Evolutionary conservation across 805 yeast species (phyloP).

Genomic region (Starmerella apis): DNA sequence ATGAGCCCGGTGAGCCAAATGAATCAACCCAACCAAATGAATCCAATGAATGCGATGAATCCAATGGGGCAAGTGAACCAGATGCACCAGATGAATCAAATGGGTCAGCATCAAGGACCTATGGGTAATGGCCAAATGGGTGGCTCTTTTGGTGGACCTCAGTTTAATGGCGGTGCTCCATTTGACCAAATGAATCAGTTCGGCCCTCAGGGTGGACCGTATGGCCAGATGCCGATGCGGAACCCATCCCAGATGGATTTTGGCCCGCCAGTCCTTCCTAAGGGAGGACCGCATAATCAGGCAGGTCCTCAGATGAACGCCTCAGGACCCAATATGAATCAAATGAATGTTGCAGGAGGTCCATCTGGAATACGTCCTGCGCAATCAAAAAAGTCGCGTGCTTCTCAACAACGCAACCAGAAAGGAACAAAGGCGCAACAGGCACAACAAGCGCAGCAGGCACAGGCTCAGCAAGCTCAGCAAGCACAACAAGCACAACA

Average conservation of each 20-base stretch:
- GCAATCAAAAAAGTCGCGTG: neutral
- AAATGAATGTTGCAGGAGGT: neutral
- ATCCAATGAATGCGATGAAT: neutral
- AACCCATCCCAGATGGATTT: constrained; percentile 1
- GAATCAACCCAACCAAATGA: neutral
- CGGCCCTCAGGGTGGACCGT: neutral
- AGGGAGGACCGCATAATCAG: neutral
- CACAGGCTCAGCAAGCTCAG: neutral
- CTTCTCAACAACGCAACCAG: neutral
- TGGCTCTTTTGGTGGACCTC: neutral
- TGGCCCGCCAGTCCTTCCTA: neutral
- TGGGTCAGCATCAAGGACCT: neutral
- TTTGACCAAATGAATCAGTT: constrained; percentile 3
- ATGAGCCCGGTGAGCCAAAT: neutral
- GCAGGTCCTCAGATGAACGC: neutral
- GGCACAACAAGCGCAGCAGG: neutral
- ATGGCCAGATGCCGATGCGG: constrained; percentile 2
- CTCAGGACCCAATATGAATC: neutral
- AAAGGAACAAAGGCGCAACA: neutral
- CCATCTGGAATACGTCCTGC: neutral
- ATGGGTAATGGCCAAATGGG: constrained; percentile 2
- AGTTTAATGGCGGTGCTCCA: neutral
- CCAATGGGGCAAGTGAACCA: neutral
- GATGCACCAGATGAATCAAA: neutral
- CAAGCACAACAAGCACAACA: too few species aligned